These are phyloP conservation scores for Fusarium subglutinans DNA, from an alignment of 2,329 filamentous ascomycete genomes.

Conservation along the genomic window DNA sequence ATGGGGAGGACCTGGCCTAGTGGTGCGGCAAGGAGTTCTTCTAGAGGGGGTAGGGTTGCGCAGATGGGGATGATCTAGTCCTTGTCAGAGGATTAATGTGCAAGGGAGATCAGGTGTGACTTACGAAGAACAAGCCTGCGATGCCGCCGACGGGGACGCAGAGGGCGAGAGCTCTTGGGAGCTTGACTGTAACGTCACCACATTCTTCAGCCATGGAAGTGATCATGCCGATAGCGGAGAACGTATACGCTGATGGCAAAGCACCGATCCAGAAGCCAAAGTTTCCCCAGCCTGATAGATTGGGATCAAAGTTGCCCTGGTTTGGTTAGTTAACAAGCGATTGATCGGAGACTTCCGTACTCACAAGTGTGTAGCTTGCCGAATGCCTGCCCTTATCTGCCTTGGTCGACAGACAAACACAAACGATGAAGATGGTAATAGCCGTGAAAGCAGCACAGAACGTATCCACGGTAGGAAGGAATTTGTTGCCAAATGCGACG, in stretches of 20 bases:
- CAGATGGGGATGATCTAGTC: slow-evolving; percentile 36
- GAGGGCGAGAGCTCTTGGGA: slow-evolving; percentile 72
- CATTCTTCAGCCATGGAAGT: slow-evolving; percentile 68
- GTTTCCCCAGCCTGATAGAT: slow-evolving; percentile 72
- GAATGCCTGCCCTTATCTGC: slow-evolving; percentile 68
- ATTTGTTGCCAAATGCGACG: slow-evolving; percentile 67
- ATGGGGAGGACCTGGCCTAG: slow-evolving; percentile 79
- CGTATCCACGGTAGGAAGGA: slow-evolving; percentile 74
- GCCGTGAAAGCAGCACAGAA: slow-evolving; percentile 77
- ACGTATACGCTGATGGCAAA: slow-evolving; percentile 54
- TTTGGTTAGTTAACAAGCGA: background rate
- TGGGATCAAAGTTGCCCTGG: slow-evolving; percentile 74
- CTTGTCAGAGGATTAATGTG: slow-evolving; percentile 47
- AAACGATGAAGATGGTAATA: slow-evolving; percentile 72
- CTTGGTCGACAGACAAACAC: slow-evolving; percentile 63
- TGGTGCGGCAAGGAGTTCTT: slow-evolving; percentile 70
- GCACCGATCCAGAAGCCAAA: slow-evolving; percentile 66
- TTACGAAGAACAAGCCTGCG: slow-evolving; percentile 69
- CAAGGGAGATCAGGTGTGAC: slow-evolving; percentile 46
- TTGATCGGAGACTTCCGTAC: background rate
- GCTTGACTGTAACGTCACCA: slow-evolving; percentile 65
- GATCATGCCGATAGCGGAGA: slow-evolving; percentile 61
- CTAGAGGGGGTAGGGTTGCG: slow-evolving; percentile 76
- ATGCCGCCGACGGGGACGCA: slow-evolving; percentile 71
- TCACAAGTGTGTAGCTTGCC: slow-evolving; percentile 47